A percentile compares a stretch with the other conserved stretches of the same genome.
Conservation (phyloP, 2,329 filamentous ascomycete genomes). For the Cytospora chrysosperma region DNA sequence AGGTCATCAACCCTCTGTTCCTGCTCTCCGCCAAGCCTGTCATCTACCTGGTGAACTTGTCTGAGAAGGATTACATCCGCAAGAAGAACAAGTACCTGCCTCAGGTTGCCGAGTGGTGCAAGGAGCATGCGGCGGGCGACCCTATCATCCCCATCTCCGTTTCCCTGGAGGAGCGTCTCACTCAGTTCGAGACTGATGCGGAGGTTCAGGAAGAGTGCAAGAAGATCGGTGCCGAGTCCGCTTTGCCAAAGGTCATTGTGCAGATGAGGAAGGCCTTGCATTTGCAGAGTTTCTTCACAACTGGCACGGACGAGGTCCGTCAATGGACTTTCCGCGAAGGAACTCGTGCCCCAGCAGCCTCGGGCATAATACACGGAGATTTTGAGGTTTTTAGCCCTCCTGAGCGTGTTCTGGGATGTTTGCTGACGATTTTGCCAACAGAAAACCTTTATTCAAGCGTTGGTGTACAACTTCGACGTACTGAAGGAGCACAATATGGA, state of each 20-base stretch:
- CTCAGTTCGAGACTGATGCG: conserved; percentile 73
- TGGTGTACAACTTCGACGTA: conserved; percentile 85
- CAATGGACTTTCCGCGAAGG: conserved; percentile 67
- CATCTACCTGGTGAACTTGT: conserved; percentile 95
- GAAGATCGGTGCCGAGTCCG: conserved; percentile 80
- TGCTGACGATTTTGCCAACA: no score
- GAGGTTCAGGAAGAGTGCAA: conserved; percentile 85
- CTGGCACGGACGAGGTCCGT: conserved; percentile 89
- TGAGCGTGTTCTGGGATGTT: no score
- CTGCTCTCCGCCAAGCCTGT: conserved; percentile 95
- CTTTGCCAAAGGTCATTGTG: conserved; percentile 84
- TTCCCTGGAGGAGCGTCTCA: conserved; percentile 87
- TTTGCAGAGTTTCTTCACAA: conserved; percentile 95
- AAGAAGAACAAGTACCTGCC: conserved; percentile 99
- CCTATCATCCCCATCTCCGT: conserved; percentile 93
- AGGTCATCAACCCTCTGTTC: conserved; percentile 95
- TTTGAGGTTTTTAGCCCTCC: conserved; percentile 80
- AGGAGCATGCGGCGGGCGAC: conserved; percentile 82
- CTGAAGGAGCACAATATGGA: conserved; percentile 88
- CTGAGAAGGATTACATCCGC: conserved; percentile 93
- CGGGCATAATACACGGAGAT: conserved; percentile 65
- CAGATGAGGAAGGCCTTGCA: conserved; percentile 92
- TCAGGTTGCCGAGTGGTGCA: conserved; percentile 93
- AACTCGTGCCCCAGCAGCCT: no score
- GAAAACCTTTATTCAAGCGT: conserved; percentile 85